Evolutionary conservation across 2,329 filamentous ascomycete species (phyloP), one percentile per base, ranked within the genome.

Genomic region (Periconia macrospinosa): DNA sequence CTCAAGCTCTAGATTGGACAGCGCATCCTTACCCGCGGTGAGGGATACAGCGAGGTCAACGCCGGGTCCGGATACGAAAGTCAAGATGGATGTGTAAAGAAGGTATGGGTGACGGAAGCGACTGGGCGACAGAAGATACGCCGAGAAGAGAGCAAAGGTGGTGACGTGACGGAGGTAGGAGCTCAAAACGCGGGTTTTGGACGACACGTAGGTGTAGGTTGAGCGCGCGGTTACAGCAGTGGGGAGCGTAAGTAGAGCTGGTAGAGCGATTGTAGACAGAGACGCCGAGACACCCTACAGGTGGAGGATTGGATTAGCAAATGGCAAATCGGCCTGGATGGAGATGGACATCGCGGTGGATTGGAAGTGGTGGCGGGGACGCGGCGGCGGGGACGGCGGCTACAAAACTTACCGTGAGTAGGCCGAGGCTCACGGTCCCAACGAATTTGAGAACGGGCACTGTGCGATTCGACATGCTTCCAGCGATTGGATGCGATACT

Each of bases 381-480:
- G n/a, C n/a, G n/a, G n/a, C 23, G 46, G 45, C 44, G 42, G 35
- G 30, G 41, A 55, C 55, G 58, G 62, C 63, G 68, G 54, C 20
- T 52, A 30, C 17, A 45, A 37, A 56, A 80, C 88, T 68, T 84
- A 96, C 92, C 55, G 92, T 96, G 74, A 96, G 78, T 53, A 97
- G 83, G 59, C 93, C 93, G 53, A 97, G 83, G 66, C 89, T 93
- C 62, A 96, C 85, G 48, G 91, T 95, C 69, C 93, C 93, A 63
- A 97, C 89, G 74, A 97, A 96, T 79, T 97, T 97, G 78, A 90
- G 86, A 74, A 89, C 78, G 52, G 90, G 87, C 69, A 96, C 81
- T 69, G 86, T 86, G 65, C 83, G 85, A 65, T 85, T 81, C 84
- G 91, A 89, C 75, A 71, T 80, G 50, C 52, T 67, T 55, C 53